Evolutionary conservation across 345 rosid species (phyloP).

Genomic region (Arabidopsis thaliana): DNA sequence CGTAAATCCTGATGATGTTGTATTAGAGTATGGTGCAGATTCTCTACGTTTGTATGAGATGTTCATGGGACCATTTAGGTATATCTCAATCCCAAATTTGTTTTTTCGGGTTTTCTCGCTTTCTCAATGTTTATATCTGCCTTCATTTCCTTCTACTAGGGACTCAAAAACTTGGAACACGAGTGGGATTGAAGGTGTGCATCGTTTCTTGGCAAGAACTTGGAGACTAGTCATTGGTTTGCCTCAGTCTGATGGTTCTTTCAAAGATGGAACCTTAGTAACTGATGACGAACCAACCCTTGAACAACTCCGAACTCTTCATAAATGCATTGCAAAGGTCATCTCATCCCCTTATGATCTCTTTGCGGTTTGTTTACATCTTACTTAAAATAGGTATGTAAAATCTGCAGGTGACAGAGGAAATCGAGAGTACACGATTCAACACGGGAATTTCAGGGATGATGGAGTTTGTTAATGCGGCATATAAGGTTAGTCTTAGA

Average conservation of each 20-base stretch:
- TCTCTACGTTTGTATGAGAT: slow-evolving; percentile 93
- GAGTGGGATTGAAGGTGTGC: slow-evolving; percentile 93
- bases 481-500: slow-evolving; percentile 69
- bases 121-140: background rate
- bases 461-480: slow-evolving; percentile 96
- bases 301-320: slow-evolving; percentile 77
- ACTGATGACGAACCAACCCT: slow-evolving; percentile 67
- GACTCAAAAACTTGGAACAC: slow-evolving; percentile 98
- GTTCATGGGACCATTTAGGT: slow-evolving; percentile 99
- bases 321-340: slow-evolving; percentile 93
- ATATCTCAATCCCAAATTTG: slow-evolving; percentile 11
- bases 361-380: background rate
- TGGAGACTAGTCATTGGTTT: slow-evolving; percentile 88
- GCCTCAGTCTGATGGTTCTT: slow-evolving; percentile 63
- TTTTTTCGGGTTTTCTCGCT: background rate
- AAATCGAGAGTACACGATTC: slow-evolving; percentile 87
- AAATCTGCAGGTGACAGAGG: slow-evolving; percentile 74
- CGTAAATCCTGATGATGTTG: slow-evolving; percentile 90
- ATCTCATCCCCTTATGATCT: background rate
- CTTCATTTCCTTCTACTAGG: slow-evolving; percentile 49
- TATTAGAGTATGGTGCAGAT: slow-evolving; percentile 91
- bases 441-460: slow-evolving; percentile 95
- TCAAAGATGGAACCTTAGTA: slow-evolving; percentile 64
- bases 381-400: background rate
- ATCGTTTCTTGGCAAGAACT: slow-evolving; percentile 83